phyloP scores from a whole-genome alignment of 805 yeast species.

The Saturnispora serradocipensis region DNA sequence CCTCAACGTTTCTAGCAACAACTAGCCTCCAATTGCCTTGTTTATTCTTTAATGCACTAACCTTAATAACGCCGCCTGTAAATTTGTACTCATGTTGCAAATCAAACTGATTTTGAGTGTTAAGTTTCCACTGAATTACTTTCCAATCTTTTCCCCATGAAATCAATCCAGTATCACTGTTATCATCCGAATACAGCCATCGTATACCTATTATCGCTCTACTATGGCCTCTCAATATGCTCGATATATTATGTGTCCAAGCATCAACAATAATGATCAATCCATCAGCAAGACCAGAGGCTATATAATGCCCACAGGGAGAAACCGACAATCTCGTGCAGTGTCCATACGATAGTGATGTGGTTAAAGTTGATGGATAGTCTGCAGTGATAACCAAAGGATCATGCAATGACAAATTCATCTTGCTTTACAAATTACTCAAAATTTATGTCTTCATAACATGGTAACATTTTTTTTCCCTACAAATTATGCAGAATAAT shows the following conservation, averaged over 20 bases:
- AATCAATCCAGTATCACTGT: slow-evolving; percentile 45
- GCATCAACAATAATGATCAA: slow-evolving; percentile 63
- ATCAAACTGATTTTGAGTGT: slow-evolving; percentile 26
- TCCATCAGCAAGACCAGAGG: slow-evolving; percentile 72
- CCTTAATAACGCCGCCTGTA: slow-evolving; percentile 12
- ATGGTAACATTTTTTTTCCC: neutral
- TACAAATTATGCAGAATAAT: neutral
- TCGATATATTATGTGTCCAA: slow-evolving; percentile 54
- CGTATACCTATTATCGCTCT: slow-evolving; percentile 61
- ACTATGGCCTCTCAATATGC: slow-evolving; percentile 54
- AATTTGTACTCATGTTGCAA: slow-evolving; percentile 7
- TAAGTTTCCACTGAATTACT: slow-evolving; percentile 38
- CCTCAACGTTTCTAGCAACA: slow-evolving; percentile 5
- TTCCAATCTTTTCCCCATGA: slow-evolving; percentile 78
- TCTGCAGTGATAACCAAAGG: slow-evolving; percentile 90
- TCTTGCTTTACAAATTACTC: slow-evolving; percentile 17
- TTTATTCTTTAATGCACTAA: neutral
- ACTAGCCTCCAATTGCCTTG: slow-evolving; percentile 5
- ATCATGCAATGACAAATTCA: slow-evolving; percentile 79
- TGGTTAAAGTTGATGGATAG: slow-evolving; percentile 76
- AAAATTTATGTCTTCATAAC: neutral
- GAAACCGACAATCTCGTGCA: slow-evolving; percentile 63
- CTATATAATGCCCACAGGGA: slow-evolving; percentile 74
- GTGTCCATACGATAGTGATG: slow-evolving; percentile 57
- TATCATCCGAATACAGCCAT: slow-evolving; percentile 47